Conservation (phyloP, 768 basidiomycete genomes). For the Tulasnella sp. region DNA sequence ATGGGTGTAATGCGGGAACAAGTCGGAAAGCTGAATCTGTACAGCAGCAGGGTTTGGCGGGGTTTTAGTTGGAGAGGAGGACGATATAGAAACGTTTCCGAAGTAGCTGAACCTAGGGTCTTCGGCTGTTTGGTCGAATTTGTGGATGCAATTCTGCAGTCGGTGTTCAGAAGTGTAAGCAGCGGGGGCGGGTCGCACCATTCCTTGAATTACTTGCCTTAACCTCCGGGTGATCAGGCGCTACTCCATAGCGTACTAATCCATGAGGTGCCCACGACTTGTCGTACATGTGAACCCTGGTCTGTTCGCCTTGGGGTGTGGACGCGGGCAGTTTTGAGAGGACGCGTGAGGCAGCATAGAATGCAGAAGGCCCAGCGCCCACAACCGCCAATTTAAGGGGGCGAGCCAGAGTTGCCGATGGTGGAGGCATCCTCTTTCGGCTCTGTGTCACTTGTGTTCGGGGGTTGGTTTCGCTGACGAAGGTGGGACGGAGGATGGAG, state of each 20-base stretch:
- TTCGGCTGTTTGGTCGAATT: conserved; percentile 78
- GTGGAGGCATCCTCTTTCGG: background rate
- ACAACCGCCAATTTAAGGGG: conserved; percentile 64
- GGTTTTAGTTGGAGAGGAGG: conserved; percentile 22
- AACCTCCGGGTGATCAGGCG: conserved; percentile 97
- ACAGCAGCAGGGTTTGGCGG: conserved; percentile 45
- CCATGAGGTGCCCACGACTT: conserved; percentile 93
- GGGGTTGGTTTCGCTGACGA: background rate
- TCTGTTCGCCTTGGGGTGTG: conserved; percentile 39
- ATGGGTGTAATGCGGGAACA: conserved; percentile 76
- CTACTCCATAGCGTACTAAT: conserved; percentile 91
- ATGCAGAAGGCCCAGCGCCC: conserved; percentile 94
- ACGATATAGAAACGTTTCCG: conserved; percentile 64
- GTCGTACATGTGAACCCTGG: conserved; percentile 84
- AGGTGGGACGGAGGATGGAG: background rate
- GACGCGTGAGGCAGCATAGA: conserved; percentile 88
- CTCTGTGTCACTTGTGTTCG: background rate
- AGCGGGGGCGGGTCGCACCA: background rate
- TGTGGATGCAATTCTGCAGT: conserved; percentile 87
- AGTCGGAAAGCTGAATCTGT: conserved; percentile 51
- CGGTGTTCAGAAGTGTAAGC: conserved; percentile 18
- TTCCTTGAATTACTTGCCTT: conserved; percentile 54
- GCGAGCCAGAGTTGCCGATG: background rate
- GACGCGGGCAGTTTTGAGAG: conserved; percentile 55
- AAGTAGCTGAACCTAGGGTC: conserved; percentile 85